Evolutionary conservation across 257 asterid species (phyloP), one percentile per base, ranked within the genome.

Genomic region (Linderniella brevidens): DNA sequence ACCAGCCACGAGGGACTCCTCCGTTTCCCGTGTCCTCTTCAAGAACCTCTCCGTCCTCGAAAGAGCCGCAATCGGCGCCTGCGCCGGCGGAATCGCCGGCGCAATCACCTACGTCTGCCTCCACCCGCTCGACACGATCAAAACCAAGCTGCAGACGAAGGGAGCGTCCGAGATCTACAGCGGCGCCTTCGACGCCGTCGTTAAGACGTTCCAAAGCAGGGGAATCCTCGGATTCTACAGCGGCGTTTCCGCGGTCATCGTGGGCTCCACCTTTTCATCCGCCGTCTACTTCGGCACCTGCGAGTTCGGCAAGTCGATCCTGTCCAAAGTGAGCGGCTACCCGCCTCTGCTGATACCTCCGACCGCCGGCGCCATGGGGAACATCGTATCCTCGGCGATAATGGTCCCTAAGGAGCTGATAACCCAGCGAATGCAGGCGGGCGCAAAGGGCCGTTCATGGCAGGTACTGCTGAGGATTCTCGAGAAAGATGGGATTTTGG

Each of bases 291-390:
- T 90, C 57, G 96, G 99, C 40, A 90, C 96, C 5, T 90, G 98
- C 59, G 96, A 90, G 68, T 85, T 85, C 58, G 98, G 98, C 3
- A 90, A 90, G 55, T 90, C 96, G 25, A 37, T 90, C 39, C 53
- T 90, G 64, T 77, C 96, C 4, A 77, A 68, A 64, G 57, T 73
- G 17, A 68, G 40, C 12, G 57, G 64, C 14, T 90, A 50, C 29
- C 96, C 98, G 29, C 53, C 76, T 25, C 37, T 90, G 40, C 56
- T 90, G 65, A 90, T 90, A 52, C 98, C 98, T 54, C 98, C 98
- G 0, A 77, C 93, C 41, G 96, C 98, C 46, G 96, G 98, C 46
- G 98, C 96, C 1, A 88, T 84, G 98, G 98, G 98, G 57, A 88
- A 88, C 54, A 77, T 88, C 0, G 73, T 78, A 13, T 88, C 98